Evolutionary conservation across 805 yeast genomes (phyloP).

Genomic region (Candida sonorensis): DNA sequence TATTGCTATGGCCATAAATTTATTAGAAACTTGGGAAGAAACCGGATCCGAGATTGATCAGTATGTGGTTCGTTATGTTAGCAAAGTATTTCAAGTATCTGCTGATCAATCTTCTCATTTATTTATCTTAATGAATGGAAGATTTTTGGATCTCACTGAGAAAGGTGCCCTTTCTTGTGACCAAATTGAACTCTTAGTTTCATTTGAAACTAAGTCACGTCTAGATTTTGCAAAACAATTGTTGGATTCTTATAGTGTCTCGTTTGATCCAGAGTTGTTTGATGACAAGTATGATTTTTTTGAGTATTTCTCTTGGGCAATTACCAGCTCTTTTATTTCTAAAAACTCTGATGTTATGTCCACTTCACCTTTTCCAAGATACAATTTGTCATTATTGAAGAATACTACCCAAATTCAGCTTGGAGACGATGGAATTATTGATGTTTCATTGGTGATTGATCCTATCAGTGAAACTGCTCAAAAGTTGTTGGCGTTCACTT

Average conservation of each 20-base stretch:
- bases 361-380: slow-evolving; percentile 16
- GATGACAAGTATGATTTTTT: slow-evolving; percentile 13
- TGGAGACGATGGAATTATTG: slow-evolving; percentile 25
- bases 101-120: too few species aligned
- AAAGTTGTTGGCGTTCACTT: slow-evolving; percentile 40
- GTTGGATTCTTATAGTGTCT: background rate
- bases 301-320: slow-evolving; percentile 18
- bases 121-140: slow-evolving; percentile 48
- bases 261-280: slow-evolving; percentile 1
- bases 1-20: slow-evolving; percentile 1
- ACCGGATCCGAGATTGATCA: background rate
- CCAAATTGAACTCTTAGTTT: slow-evolving; percentile 33
- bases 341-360: slow-evolving; percentile 24
- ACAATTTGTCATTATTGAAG: slow-evolving; percentile 7
- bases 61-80: background rate
- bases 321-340: slow-evolving; percentile 17
- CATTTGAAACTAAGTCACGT: slow-evolving; percentile 43
- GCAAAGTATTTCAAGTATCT: slow-evolving; percentile 1
- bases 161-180: slow-evolving; percentile 13
- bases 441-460: slow-evolving; percentile 56
- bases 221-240: slow-evolving; percentile 18
- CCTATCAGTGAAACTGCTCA: slow-evolving; percentile 72
- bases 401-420: slow-evolving; percentile 1
- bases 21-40: background rate
- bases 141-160: slow-evolving; percentile 34